phyloP scores from a whole-genome alignment of 306 rosid species.

The Lathyrus aphaca region DNA sequence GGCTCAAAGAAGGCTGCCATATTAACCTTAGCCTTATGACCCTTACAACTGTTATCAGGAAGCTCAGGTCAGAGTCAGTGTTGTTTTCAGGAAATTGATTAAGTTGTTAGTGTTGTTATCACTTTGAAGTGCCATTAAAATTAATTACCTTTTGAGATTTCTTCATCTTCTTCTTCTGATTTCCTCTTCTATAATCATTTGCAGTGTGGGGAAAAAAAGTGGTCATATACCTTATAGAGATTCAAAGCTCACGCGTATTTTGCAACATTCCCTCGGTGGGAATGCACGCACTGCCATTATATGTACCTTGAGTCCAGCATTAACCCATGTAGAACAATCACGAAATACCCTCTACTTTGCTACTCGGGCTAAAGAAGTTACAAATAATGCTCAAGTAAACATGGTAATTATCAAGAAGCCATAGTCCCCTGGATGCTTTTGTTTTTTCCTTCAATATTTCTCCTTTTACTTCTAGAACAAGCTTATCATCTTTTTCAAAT shows the following conservation, averaged over 20 bases:
- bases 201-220: constrained; percentile 90
- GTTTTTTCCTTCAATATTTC: neutral
- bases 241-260: constrained; percentile 96
- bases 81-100: constrained; percentile 20
- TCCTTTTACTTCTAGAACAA: neutral
- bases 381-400: constrained; percentile 95
- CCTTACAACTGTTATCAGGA: constrained; percentile 98
- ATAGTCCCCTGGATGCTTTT: neutral
- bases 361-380: constrained; percentile 96
- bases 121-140: neutral
- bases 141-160: neutral
- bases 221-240: constrained; percentile 98
- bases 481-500: constrained; percentile 5
- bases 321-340: constrained; percentile 92
- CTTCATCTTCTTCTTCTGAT: neutral
- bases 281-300: constrained; percentile 99
- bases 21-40: constrained; percentile 99
- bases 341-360: constrained; percentile 95
- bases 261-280: constrained; percentile 99
- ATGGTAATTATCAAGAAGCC: constrained; percentile 59
- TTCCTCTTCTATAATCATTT: constrained; percentile 26
- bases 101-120: constrained; percentile 7
- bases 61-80: constrained; percentile 75
- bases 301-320: constrained; percentile 96
- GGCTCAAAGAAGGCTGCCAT: constrained; percentile 99